These are phyloP conservation scores for Lactarius trivialis DNA, from an alignment of 768 basidiomycete species.

Conservation along the genomic window DNA sequence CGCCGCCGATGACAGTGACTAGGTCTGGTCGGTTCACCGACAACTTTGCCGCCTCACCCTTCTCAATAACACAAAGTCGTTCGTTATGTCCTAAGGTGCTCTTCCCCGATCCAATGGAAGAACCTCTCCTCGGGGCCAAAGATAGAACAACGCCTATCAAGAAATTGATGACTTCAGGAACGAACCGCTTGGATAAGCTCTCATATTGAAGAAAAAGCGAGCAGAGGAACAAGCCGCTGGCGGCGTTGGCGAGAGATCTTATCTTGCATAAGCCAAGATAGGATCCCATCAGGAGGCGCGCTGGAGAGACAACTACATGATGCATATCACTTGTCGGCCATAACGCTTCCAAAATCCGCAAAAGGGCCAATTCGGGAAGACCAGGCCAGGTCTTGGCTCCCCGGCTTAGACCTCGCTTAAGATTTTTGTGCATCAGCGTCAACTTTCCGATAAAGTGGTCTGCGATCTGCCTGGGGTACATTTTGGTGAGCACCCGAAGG, in stretches of 20 bases:
- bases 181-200: constrained; percentile 70
- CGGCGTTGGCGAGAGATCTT: constrained; percentile 64
- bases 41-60: constrained; percentile 37
- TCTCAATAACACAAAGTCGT: constrained; percentile 34
- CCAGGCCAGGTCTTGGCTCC: constrained; percentile 90
- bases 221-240: constrained; percentile 84
- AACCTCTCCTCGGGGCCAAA: constrained; percentile 59
- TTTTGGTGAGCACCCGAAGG: constrained; percentile 65
- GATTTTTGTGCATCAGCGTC: constrained; percentile 88
- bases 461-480: constrained; percentile 78
- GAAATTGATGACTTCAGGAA: constrained; percentile 89
- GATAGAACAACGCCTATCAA: constrained; percentile 61
- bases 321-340: constrained; percentile 96
- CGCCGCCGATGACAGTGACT: constrained; percentile 34
- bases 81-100: constrained; percentile 63
- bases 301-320: constrained; percentile 82
- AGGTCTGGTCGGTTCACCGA: constrained; percentile 43
- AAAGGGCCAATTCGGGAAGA: constrained; percentile 68
- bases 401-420: constrained; percentile 70
- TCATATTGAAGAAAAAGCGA: constrained; percentile 85
- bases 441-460: constrained; percentile 78
- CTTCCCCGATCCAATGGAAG: constrained; percentile 44
- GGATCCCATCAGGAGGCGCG: constrained; percentile 82
- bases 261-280: constrained; percentile 85
- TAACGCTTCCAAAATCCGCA: constrained; percentile 70